These are phyloP conservation scores for Ciborinia camelliae DNA, from an alignment of 2,329 filamentous ascomycete genomes.

Conservation along the genomic window DNA sequence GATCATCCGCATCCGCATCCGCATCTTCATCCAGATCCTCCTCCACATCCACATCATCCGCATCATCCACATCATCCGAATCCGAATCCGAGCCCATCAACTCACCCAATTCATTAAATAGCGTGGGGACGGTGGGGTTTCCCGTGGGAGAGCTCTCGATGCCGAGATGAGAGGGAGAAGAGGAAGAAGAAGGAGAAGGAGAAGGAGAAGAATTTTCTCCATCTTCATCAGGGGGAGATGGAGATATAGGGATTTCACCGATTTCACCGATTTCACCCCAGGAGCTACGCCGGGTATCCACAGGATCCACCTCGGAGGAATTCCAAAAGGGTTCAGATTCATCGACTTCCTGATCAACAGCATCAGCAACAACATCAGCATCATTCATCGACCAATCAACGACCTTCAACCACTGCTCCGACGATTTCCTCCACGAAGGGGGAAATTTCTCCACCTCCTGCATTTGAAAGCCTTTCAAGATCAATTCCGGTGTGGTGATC, in stretches of 20 bases:
- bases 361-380: no score
- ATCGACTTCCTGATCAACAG: slow-evolving; percentile 7
- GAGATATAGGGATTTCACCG: no score
- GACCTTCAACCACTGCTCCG: slow-evolving; percentile 16
- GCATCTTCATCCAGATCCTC: no score
- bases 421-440: not conserved
- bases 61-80: not conserved
- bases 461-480: slow-evolving; percentile 10
- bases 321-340: slow-evolving; percentile 17
- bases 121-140: slow-evolving; percentile 1
- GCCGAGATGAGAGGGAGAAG: not conserved
- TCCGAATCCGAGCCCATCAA: slow-evolving; percentile 13
- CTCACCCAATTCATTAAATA: slow-evolving; percentile 16
- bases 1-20: not conserved
- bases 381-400: slow-evolving; percentile 8
- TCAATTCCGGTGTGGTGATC: not conserved
- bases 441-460: slow-evolving; percentile 15
- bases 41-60: slow-evolving; percentile 9
- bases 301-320: slow-evolving; percentile 4
- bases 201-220: slow-evolving; percentile 2
- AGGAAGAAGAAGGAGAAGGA: no score
- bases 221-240: slow-evolving; percentile 5
- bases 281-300: slow-evolving; percentile 9
- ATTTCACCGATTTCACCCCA: slow-evolving; percentile 3
- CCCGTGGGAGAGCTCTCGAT: not conserved